Evolutionary conservation across 2,329 filamentous ascomycete species (phyloP), one percentile per base, ranked within the genome.

Genomic region (Pseudocercospora musae): DNA sequence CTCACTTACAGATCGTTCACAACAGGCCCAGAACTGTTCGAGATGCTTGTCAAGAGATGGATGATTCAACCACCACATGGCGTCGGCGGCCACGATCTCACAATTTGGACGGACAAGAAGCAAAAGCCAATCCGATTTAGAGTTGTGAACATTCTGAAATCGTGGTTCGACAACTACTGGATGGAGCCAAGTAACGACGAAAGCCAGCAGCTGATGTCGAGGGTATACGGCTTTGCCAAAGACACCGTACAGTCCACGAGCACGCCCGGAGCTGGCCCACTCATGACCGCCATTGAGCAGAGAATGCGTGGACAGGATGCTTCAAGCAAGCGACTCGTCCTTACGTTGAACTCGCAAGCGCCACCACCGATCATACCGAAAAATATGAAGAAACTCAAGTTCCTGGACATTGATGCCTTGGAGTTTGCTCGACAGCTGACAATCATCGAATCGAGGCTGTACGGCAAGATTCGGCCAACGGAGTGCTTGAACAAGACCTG

Each of bases 351-450:
- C 74, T 68, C 70, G 6, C 88, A 89, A 70, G 89, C 91, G 66
- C 90, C 91, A 0, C 94, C 95, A 3, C 92, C 95, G 0, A 97
- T 98, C 73, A 87, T 97, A 75, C 95, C 95, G 1, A 97, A 96
- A 84, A 97, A 98, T 76, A 96, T 99, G 92, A 97, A 95, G 85
- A 99, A 97, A 78, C 85, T 99, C 70, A 99, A 98, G 77, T 98
- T 99, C 79, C 80, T 98, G 60, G 95, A 99, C 74, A 97, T 99
- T 70, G 95, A 99, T 74, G 88, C 92, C 0, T 91, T 90, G 0
- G 95, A 99, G 74, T 98, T 99, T 77, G 95, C 95, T n/a, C 88
- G 95, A 53, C 95, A 99, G 77, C 83, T 99, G 66, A 99, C 95
- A 0, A 95, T 99, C 68, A 96, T 98, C 67, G 95, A 99, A 77